Percentiles rank a stretch among this genome's conserved stretches.
Conservation (phyloP, 2,329 filamentous ascomycete genomes). For the Fusarium sp. region DNA sequence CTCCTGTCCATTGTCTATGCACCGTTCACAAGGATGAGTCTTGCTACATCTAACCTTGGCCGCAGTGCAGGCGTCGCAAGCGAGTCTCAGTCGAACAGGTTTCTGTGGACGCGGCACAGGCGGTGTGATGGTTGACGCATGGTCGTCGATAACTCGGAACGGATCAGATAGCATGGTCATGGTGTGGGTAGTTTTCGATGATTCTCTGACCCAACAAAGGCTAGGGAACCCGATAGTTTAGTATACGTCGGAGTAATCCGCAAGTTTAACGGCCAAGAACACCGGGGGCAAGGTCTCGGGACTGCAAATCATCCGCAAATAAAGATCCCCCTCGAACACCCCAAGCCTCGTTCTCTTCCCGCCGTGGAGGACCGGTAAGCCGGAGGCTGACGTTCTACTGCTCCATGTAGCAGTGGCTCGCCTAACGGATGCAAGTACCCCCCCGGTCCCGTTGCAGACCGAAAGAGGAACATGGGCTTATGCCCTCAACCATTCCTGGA, state of each 20-base stretch:
- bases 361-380: conserved; percentile 25
- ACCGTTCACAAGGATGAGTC: conserved; percentile 33
- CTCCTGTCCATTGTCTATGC: conserved; percentile 26
- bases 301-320: conserved; percentile 2
- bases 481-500: not conserved
- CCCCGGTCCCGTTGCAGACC: not conserved
- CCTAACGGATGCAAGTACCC: not conserved
- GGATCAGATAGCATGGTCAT: conserved; percentile 1
- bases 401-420: not conserved
- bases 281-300: not conserved
- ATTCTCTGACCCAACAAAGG: not conserved
- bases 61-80: conserved; percentile 33
- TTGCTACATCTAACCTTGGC: conserved; percentile 35
- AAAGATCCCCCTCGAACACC: conserved; percentile 1
- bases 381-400: conserved; percentile 3
- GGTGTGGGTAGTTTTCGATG: not conserved
- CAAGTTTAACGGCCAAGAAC: conserved; percentile 13
- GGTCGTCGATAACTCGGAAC: conserved; percentile 6
- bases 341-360: conserved; percentile 18
- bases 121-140: not conserved
- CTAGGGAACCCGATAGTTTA: not conserved
- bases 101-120: conserved; percentile 10
- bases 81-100: conserved; percentile 27
- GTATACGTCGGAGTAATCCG: not conserved
- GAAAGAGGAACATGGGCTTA: not conserved